Percentiles rank a stretch among this genome's conserved stretches.
These are phyloP conservation scores for Panaeolus papilionaceus DNA, from an alignment of 768 basidiomycete species.

Conservation along the genomic window DNA sequence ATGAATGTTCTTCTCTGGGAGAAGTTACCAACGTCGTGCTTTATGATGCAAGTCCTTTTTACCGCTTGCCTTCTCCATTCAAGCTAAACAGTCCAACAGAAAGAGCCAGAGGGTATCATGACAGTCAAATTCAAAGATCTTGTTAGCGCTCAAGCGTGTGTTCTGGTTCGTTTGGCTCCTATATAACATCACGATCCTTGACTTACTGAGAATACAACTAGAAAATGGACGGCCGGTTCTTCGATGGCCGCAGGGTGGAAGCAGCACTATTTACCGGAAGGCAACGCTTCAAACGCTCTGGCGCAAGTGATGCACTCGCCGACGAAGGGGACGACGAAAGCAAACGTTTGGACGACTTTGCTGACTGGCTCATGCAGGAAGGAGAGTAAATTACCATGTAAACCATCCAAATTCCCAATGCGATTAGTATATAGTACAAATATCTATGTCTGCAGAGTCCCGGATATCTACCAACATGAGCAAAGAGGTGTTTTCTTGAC, in stretches of 20 bases:
- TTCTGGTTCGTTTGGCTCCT: constrained; percentile 56
- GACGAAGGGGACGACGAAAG: constrained; percentile 80
- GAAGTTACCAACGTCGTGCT: constrained; percentile 96
- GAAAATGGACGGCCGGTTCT: constrained; percentile 97
- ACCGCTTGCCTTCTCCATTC: background rate
- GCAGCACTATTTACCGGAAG: constrained; percentile 85
- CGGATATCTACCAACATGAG: constrained; percentile 64
- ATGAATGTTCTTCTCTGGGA: constrained; percentile 88
- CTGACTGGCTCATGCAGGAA: constrained; percentile 84
- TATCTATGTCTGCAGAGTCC: constrained; percentile 22
- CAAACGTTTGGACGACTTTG: constrained; percentile 87
- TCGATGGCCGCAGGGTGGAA: constrained; percentile 82
- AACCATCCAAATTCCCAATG: background rate
- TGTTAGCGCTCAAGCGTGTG: constrained; percentile 91
- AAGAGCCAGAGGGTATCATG: constrained; percentile 93
- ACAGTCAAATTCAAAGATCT: constrained; percentile 95
- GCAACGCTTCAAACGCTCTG: constrained; percentile 81
- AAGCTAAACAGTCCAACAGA: constrained; percentile 48
- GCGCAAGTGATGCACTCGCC: constrained; percentile 65
- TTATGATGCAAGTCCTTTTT: constrained; percentile 78
- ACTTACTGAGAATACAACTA: constrained; percentile 35
- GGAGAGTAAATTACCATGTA: constrained; percentile 57
- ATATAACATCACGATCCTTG: background rate
- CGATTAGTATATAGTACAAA: constrained; percentile 25
- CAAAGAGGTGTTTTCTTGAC: constrained; percentile 73